Evolutionary conservation across 768 basidiomycete genomes (phyloP), one percentile per base, ranked within the genome.

Genomic region (Tulasnella sp.): DNA sequence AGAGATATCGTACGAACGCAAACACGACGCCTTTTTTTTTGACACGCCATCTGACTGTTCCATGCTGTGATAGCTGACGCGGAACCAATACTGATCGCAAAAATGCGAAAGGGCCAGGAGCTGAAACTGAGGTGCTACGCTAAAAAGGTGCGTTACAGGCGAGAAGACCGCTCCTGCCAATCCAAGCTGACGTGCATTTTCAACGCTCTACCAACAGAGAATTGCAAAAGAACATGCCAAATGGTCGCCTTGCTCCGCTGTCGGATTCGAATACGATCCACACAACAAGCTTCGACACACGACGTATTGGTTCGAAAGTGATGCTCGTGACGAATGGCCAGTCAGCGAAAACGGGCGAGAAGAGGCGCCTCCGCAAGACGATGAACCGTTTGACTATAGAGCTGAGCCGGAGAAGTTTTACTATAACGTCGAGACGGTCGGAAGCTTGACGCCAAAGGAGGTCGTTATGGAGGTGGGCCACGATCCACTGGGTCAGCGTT

Each of bases 191-290:
- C 79, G 42, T 31, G 80, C 46, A 69, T 69, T 77, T 40, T n/a
- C 7, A 54, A 22, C 82, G 28, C 46, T 24, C 31, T 8, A 34
- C 9, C 44, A 42, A 41, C 76, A 42, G 97, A 97, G 97, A 60
- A 93, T 98, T 81, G 96, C 97, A 4, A 98, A 98, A 88, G 96
- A 98, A 85, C 98, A 99, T 85, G 96, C 98, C 18, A 99, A 99
- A 87, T 99, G 97, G 96, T 97, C 96, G 0, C 97, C 98, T 18
- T 94, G 96, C 81, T 94, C 96, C 1, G 96, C 98, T 11, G 93
- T 99, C 24, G 91, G 93, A 11, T 99, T 97, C 82, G 98, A 99
- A 87, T 99, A 99, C 82, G 98, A 99, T 86, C 98, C 98, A 18
- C 90, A 98, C 88, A 99, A 99, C 87, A 96, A 96, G 86, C 89